phyloP scores from a whole-genome alignment of 768 basidiomycete species.

The Termitomyces sp. region DNA sequence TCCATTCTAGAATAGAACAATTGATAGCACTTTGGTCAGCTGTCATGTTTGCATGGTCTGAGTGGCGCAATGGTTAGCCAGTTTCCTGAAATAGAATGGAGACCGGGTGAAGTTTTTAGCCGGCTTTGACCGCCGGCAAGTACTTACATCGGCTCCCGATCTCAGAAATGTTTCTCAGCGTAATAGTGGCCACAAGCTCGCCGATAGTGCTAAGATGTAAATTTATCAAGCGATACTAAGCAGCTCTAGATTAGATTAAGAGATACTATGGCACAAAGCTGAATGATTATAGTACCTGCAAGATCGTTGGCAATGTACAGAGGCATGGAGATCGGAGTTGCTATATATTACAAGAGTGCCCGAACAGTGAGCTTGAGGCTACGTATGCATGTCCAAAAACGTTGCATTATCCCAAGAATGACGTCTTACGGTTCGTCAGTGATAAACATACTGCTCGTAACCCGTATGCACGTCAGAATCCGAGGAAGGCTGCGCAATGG shows the following conservation, averaged over 20 bases:
- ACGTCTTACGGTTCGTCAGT: background rate
- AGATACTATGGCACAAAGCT: slow-evolving; percentile 1
- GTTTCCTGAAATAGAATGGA: slow-evolving; percentile 5
- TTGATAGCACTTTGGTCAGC: background rate
- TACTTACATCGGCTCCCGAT: background rate
- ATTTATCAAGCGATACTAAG: background rate
- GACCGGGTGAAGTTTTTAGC: background rate
- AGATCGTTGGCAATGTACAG: background rate
- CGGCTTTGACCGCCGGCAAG: slow-evolving; percentile 7
- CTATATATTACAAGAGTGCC: slow-evolving; percentile 1
- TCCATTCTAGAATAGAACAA: slow-evolving; percentile 10
- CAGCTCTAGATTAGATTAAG: slow-evolving; percentile 5
- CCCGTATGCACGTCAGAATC: slow-evolving; percentile 6
- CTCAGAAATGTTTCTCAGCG: background rate
- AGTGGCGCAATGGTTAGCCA: slow-evolving; percentile 8
- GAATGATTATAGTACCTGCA: background rate
- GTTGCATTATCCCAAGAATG: slow-evolving; percentile 1
- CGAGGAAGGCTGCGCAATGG: slow-evolving; percentile 3
- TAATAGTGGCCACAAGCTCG: slow-evolving; percentile 4
- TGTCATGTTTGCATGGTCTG: background rate
- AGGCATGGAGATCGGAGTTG: slow-evolving; percentile 1
- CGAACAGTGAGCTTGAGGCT: background rate
- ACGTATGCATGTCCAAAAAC: slow-evolving; percentile 1
- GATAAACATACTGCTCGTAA: slow-evolving; percentile 8
- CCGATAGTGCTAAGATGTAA: background rate